These are phyloP conservation scores for Chaetomium tenue DNA, from an alignment of 495 filamentous ascomycete species.

Conservation along the genomic window DNA sequence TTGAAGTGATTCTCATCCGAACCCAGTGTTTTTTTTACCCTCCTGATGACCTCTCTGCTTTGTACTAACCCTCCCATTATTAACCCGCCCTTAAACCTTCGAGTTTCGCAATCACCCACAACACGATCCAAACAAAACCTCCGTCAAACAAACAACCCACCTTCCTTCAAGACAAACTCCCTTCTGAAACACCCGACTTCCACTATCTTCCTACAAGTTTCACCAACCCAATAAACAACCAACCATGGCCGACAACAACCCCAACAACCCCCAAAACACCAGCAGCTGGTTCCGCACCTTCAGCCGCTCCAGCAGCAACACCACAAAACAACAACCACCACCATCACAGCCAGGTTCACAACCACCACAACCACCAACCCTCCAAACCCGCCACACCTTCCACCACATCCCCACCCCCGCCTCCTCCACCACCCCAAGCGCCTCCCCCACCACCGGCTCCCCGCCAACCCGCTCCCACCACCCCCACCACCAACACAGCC, in stretches of 20 bases:
- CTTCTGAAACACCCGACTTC: not conserved
- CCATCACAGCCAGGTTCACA: not conserved
- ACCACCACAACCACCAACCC: not conserved
- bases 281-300: conserved; percentile 16
- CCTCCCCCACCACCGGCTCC: not conserved
- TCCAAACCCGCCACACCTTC: conserved; percentile 5
- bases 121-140: not conserved
- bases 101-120: not conserved
- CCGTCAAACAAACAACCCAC: not conserved
- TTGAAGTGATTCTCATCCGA: not conserved
- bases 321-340: not conserved
- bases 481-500: not conserved
- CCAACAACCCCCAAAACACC: not conserved
- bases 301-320: conserved; percentile 11
- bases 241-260: conserved; percentile 16
- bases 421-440: not conserved
- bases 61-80: not conserved
- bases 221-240: not conserved
- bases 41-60: not conserved
- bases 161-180: not conserved
- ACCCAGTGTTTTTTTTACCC: not conserved
- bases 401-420: not conserved
- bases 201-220: not conserved
- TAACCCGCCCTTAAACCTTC: not conserved
- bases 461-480: not conserved